Evolutionary conservation across 495 filamentous ascomycete genomes (phyloP), one percentile per base, ranked within the genome.

Genomic region (Xylaria bambusicola): DNA sequence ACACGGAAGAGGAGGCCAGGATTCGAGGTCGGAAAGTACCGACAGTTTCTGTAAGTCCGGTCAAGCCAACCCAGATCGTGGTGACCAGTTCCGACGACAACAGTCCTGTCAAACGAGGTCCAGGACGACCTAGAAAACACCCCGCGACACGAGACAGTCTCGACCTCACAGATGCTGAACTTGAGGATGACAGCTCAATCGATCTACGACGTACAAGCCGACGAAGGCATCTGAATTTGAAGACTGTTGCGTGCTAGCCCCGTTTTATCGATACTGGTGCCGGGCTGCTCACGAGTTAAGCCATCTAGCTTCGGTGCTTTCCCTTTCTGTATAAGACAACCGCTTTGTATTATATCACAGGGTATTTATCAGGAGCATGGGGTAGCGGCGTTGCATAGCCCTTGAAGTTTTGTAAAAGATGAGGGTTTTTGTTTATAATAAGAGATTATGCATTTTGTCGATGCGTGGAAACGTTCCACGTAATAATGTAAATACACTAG

Each of bases 1-100:
- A 75, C 15, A 79, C 83, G 0, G 79, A 87, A 13, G 88, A 90
- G 57, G 88, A 92, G 67, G 80, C 80, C 0, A 78, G 72, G 52
- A 75, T 84, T 9, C 77, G 82, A 0, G 76, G 76, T 1, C 64
- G 75, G 38, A 77, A 77, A 57, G 49, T 61, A 6, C 62, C 62
- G 10, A 5, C 29, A 33, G 29, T 10, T 5, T 33, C 5, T 33
- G 29, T 33, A 5, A 33, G 29, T 1, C 24, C 46, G 18, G 9
- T 17, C 20, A 36, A 42, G 18, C 13, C 47, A 21, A 44, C 5
- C n/a, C 52, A 20, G 15, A 31, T 8, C 33, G 13, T 33, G 24
- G 38, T 44, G n/a, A 18, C 41, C 42, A 42, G 23, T 17, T 12
- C 54, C 3, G 48, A 18, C 20, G 20, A 31, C 12, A 7, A 45